These are phyloP conservation scores for Fragilariopsis cylindrus DNA, from an alignment of 108 stramenopile genomes.

Conservation along the genomic window DNA sequence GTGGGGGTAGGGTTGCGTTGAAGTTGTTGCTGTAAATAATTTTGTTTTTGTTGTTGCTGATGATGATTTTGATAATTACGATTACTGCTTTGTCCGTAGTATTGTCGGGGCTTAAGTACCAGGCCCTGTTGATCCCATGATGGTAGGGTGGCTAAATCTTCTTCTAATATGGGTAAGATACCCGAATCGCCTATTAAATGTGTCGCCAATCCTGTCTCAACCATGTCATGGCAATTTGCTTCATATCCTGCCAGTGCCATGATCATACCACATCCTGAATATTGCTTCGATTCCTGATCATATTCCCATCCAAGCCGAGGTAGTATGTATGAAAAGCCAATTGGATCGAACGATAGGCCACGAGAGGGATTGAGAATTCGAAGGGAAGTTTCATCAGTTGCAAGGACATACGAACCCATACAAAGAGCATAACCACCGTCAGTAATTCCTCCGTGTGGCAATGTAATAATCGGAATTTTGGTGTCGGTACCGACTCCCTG, in stretches of 20 bases:
- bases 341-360: constrained; percentile 79
- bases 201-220: constrained; percentile 81
- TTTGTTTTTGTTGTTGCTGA: background rate
- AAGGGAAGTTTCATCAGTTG: constrained; percentile 64
- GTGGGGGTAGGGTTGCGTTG: constrained; percentile 6
- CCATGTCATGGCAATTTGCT: constrained; percentile 78
- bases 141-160: constrained; percentile 49
- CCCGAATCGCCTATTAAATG: constrained; percentile 49
- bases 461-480: constrained; percentile 64
- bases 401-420: constrained; percentile 71
- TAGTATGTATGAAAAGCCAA: constrained; percentile 74
- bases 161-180: constrained; percentile 55
- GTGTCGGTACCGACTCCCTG: constrained; percentile 49
- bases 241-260: constrained; percentile 77
- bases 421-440: constrained; percentile 79
- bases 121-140: constrained; percentile 65
- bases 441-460: constrained; percentile 72
- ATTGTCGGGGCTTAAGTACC: constrained; percentile 33
- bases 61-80: constrained; percentile 2
- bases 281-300: constrained; percentile 43
- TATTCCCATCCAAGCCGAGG: constrained; percentile 75
- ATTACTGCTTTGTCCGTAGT: constrained; percentile 18
- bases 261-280: constrained; percentile 62
- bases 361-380: constrained; percentile 69
- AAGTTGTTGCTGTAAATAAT: constrained; percentile 7